A percentile compares a stretch with the other conserved stretches of the same genome.
phyloP scores from a whole-genome alignment of 2,329 filamentous ascomycete species.

The Leptosphaerulina australis region DNA sequence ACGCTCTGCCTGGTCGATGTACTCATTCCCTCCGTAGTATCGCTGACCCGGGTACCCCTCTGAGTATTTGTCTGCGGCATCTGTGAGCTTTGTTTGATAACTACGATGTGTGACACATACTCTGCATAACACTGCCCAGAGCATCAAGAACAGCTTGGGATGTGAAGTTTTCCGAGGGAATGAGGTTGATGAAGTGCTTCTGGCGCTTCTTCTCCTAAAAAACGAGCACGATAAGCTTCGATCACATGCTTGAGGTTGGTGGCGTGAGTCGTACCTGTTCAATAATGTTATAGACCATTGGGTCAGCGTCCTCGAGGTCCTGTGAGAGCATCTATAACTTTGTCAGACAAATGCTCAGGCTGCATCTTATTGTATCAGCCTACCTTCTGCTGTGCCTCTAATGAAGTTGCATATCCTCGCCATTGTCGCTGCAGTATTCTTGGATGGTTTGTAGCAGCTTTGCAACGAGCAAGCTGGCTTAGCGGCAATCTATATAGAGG shows the following conservation, averaged over 20 bases:
- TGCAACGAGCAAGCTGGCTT: constrained; percentile 41
- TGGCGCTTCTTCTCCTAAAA: constrained; percentile 88
- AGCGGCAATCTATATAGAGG: constrained; percentile 49
- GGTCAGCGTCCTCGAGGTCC: constrained; percentile 82
- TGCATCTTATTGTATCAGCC: background rate
- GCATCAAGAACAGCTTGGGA: constrained; percentile 98
- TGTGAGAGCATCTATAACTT: constrained; percentile 73
- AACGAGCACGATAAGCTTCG: constrained; percentile 24
- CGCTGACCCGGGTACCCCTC: constrained; percentile 97
- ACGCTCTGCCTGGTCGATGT: constrained; percentile 95
- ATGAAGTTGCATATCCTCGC: constrained; percentile 51
- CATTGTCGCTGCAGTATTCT: constrained; percentile 43
- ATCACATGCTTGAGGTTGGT: constrained; percentile 1
- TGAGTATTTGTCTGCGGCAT: constrained; percentile 85
- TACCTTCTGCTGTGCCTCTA: constrained; percentile 58
- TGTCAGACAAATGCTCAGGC: constrained; percentile 18
- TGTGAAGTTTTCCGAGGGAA: constrained; percentile 99
- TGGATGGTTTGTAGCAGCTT: constrained; percentile 41
- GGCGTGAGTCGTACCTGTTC: constrained; percentile 70
- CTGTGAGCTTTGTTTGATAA: constrained; percentile 48
- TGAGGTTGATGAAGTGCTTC: constrained; percentile 99
- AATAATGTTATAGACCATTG: constrained; percentile 84
- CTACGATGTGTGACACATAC: constrained; percentile 65
- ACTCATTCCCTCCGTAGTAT: constrained; percentile 99
- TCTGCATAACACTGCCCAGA: constrained; percentile 67